Evolutionary conservation across 148 eudicot genomes (phyloP), one percentile per base, ranked within the genome.

Genomic region (Vaccinium corymbosum): DNA sequence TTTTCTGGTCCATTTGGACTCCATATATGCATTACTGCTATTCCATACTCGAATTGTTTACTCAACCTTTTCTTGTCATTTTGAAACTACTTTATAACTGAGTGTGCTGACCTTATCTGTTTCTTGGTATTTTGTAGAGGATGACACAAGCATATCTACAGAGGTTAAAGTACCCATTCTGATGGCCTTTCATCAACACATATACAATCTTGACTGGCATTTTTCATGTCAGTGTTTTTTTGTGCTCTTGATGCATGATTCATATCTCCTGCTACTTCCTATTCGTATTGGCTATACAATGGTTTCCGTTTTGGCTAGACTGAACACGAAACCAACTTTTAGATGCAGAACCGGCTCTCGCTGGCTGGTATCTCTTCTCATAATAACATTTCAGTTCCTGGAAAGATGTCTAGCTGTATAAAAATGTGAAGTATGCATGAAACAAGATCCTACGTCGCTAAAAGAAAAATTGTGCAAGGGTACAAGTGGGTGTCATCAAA

Each of bases 141-240:
- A 96, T 86, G 99, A 96, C 86, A 94, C 94, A 12, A 93, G 99
- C 91, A 89, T 96, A 83, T 86, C 88, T 50, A 86, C 92, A 53
- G 98, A 96, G 49, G 92, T 96, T 68, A 93, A 96, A 85, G 90
- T 92, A 70, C 99, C 98, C 53, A 94, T 96, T 71, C 86, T 96
- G 87, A 88, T 82, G 75, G 90, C 92, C 53, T 96, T 96, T 86
- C 94, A 94, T 87, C 92, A 85, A 80, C 97, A 93, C 85, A 89
- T 96, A 72, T 93, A 93, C 85, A 88, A 96, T 66, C 90, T 88
- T 9, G 89, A 90, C 83, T 96, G 97, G 95, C 98, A 96, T 84
- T 96, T 96, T 89, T 83, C 97, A 81, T 96, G 99, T 96, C 85
- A 92, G 98, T 87, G 61, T 32, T 38, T 55, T 29, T 22, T 29